Conservation (phyloP, 345 rosid species). For the Syzygium aqueum region DNA sequence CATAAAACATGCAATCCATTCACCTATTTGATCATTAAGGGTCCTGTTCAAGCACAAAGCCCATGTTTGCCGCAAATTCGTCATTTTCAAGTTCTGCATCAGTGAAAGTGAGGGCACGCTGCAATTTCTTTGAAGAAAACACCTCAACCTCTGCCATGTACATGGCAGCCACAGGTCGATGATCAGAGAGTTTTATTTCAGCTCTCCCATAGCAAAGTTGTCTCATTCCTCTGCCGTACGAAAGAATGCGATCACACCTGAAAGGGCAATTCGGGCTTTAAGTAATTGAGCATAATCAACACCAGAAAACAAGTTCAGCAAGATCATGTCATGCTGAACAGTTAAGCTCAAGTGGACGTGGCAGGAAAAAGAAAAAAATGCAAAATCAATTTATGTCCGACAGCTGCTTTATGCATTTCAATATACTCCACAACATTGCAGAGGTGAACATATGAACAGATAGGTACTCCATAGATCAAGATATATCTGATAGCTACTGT, state of each 20-base stretch:
- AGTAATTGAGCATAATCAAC: background rate
- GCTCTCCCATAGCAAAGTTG: slow-evolving; percentile 57
- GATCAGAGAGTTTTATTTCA: slow-evolving; percentile 78
- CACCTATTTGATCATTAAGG: background rate
- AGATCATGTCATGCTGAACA: background rate
- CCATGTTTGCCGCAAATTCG: slow-evolving; percentile 18
- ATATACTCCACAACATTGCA: background rate
- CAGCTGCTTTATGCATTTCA: background rate
- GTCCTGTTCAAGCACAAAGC: slow-evolving; percentile 9
- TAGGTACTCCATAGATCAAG: background rate
- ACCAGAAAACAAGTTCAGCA: background rate
- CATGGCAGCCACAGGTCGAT: slow-evolving; percentile 87
- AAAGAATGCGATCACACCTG: slow-evolving; percentile 93
- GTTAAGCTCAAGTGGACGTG: background rate
- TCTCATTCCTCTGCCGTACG: slow-evolving; percentile 74
- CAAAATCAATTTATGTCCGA: background rate
- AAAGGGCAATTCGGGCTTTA: background rate
- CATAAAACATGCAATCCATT: background rate
- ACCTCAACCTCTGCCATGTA: slow-evolving; percentile 84
- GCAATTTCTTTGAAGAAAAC: slow-evolving; percentile 65
- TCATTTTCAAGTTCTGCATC: slow-evolving; percentile 77
- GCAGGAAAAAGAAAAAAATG: background rate
- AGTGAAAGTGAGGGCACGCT: slow-evolving; percentile 75
- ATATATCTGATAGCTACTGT: background rate
- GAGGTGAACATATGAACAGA: background rate